These are phyloP conservation scores for Rubroboletus satanas DNA, from an alignment of 768 basidiomycete genomes.

Conservation along the genomic window DNA sequence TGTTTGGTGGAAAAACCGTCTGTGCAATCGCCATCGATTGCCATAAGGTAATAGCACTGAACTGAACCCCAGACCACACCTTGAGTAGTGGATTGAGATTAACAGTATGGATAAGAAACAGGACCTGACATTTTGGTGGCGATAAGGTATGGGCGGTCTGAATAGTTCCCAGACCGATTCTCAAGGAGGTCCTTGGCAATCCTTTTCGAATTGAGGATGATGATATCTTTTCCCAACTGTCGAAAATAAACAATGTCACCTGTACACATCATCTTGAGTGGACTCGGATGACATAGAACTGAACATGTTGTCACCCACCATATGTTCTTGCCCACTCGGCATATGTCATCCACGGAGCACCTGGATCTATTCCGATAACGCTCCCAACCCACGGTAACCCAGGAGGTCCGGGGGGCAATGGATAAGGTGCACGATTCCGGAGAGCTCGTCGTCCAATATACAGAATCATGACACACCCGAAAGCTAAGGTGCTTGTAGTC, in stretches of 20 bases:
- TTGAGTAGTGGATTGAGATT: not conserved
- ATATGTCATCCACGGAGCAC: not conserved
- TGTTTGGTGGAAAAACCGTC: constrained; percentile 11
- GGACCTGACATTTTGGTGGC: not conserved
- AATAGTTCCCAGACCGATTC: not conserved
- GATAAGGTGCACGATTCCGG: not conserved
- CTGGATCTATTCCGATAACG: not conserved
- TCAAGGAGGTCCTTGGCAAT: not conserved
- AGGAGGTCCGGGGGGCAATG: not conserved
- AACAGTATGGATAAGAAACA: not conserved
- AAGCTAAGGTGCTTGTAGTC: not conserved
- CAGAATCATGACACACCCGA: not conserved
- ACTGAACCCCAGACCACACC: not conserved
- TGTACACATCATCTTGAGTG: not conserved
- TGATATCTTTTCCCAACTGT: constrained; percentile 1
- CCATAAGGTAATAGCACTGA: not conserved
- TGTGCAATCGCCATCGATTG: constrained; percentile 10
- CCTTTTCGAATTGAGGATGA: constrained; percentile 5
- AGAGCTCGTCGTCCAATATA: not conserved
- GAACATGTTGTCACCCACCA: not conserved
- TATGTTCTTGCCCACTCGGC: constrained; percentile 2
- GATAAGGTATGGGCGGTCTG: constrained; percentile 2
- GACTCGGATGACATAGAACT: too few relatives aligned
- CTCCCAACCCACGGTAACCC: constrained; percentile 2
- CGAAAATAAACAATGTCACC: constrained; percentile 6